Base-by-base conservation (phyloP, 192 early-diverging fungal species). In the Backusella circina region DNA sequence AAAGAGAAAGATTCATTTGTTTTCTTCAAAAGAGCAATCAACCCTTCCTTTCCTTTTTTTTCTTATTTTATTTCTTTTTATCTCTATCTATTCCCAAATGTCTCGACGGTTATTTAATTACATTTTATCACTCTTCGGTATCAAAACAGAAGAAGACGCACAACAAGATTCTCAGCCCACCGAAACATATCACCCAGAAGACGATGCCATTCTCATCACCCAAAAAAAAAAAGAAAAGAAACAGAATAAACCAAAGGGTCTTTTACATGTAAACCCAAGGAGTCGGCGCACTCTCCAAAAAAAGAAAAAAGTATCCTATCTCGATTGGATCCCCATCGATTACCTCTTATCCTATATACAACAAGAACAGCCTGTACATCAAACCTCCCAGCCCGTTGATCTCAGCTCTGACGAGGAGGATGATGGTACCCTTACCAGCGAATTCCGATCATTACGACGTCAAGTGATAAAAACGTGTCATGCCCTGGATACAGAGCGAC, bases 61-160 rank as follows among this genome's bases (percentile, higher is more conserved):
- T 15, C 13, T 41, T 13, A 41, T n/a, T n/a, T n/a, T n/a, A n/a
- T n/a, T n/a, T n/a, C n/a, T n/a, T n/a, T n/a, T n/a, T n/a, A 7
- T 61, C 57, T 61, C 57, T 30, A 1, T n/a, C 18, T 12, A 12
- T 61, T 23, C 2, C 0, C 57, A 21, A 23, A 31, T 67, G 28
- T 47, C 33, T 65, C 21, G 28, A 73, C 31, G 35, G 4, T 32
- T 13, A 64, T 28, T 26, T 4, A 30, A 73, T 57, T 75, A 78
- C 77, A 12, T 70, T 74, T 65, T 66, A 30, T 51, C 64, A 26
- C 65, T 73, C 41, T 81, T 66, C 6, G 83, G 69, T 16, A 37
- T 51, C 3, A 36, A 67, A 13, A 30, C 31, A 67, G 65, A 67
- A 0, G 4, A 33, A 67, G 65, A 67, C 5, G 12, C 21, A 0